Base-by-base conservation (phyloP, 352 stramenopile genomes). In the Pythium phragmiticola region DNA sequence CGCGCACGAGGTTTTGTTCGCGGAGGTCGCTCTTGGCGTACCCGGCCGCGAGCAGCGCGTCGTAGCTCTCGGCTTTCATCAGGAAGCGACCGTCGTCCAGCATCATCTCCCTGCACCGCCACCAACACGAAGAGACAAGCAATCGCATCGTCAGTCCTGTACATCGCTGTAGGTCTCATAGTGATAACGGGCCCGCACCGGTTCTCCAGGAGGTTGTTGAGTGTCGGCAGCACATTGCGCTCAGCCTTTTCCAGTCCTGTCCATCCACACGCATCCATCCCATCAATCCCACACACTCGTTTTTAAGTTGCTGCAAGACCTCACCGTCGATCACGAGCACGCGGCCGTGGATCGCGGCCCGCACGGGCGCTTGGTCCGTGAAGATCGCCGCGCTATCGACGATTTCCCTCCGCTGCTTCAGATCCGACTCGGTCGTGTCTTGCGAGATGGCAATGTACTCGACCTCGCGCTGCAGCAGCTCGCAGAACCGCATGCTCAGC, bases 121-220 rank as follows among this genome's bases (percentile, higher is more conserved):
- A 14, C 26, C 26, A 5, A 50, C 17, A 50, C 21, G 4, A 4
- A 30, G 26, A 30, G 26, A 30, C 26, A 30, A 30, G 26, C 26
- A 30, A 30, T 30, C 26, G 26, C 2, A 30, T 30, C 4, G 26
- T 30, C 26, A 30, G 26, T 30, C 26, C 26, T 30, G 26, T 30
- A 30, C 26, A 30, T 30, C 4, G 0, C 2, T 30, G 2, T 5
- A 30, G 21, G 26, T 30, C 26, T 30, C 26, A 30, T 30, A 3
- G 26, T 30, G 26, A 30, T 30, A 30, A 30, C 26, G 26, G 26
- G 26, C 4, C 26, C 37, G 17, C 55, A 84, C 76, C 96, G 73
- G 70, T 99, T 98, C 70, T 99, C 96, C 8, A 99, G 77, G 34
- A 99, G 66, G 69, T 99, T 99, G 70, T 99, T 99, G 13, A 99